A percentile compares a stretch with the other conserved stretches of the same genome.
These are phyloP conservation scores for Berkeleyomyces rouxiae DNA, from an alignment of 2,329 filamentous ascomycete genomes.

Conservation along the genomic window DNA sequence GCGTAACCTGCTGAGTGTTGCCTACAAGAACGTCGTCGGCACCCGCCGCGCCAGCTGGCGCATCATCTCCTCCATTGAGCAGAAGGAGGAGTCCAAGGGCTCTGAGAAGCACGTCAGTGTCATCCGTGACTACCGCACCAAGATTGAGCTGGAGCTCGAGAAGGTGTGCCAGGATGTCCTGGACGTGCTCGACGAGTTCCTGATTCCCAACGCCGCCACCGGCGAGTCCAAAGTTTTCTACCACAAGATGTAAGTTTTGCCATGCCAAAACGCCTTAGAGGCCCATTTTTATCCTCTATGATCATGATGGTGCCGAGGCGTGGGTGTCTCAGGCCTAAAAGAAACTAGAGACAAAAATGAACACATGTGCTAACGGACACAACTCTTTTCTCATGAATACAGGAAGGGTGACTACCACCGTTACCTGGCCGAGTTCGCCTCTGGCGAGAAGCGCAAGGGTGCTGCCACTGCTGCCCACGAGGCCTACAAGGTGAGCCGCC, in stretches of 20 bases:
- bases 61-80: slow-evolving; percentile 99
- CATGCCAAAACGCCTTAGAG: too few species aligned
- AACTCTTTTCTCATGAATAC: slow-evolving; percentile 13
- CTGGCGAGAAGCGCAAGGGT: slow-evolving; percentile 79
- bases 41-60: slow-evolving; percentile 97
- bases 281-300: too few species aligned
- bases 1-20: slow-evolving; percentile 94
- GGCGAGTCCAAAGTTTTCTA: slow-evolving; percentile 99
- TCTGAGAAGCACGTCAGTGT: slow-evolving; percentile 84
- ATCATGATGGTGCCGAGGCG: not conserved
- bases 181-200: slow-evolving; percentile 77
- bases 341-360: not conserved
- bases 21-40: slow-evolving; percentile 99
- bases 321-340: not conserved
- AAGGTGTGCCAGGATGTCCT: slow-evolving; percentile 97
- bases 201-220: slow-evolving; percentile 90
- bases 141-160: slow-evolving; percentile 95
- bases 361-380: slow-evolving; percentile 3
- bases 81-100: slow-evolving; percentile 99
- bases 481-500: slow-evolving; percentile 74
- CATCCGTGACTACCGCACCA: slow-evolving; percentile 94
- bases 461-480: slow-evolving; percentile 77
- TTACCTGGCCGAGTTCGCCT: slow-evolving; percentile 85
- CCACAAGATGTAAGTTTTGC: slow-evolving; percentile 82
- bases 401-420: slow-evolving; percentile 98